Conservation (phyloP, 495 filamentous ascomycete genomes). For the Penicillium steckii region DNA sequence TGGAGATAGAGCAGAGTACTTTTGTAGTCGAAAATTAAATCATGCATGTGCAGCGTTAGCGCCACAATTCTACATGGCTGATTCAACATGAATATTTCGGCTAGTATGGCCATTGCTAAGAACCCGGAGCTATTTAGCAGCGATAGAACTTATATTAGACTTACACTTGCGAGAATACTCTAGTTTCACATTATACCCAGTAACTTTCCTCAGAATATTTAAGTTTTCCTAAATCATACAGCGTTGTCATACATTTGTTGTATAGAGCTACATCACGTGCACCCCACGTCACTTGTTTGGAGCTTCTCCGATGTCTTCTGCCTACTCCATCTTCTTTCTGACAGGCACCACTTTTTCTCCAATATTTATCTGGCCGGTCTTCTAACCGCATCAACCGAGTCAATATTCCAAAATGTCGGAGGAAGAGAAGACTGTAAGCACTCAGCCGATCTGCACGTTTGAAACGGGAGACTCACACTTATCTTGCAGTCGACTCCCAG, state of each 20-base stretch:
- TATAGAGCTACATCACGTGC: conserved; percentile 30
- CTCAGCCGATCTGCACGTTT: conserved; percentile 3
- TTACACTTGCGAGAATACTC: no score
- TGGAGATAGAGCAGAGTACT: no score
- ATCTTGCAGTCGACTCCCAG: conserved; percentile 29
- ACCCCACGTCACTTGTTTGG: conserved; percentile 39
- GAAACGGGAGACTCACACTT: conserved; percentile 21
- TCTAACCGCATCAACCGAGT: not conserved
- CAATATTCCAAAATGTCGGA: conserved; percentile 34
- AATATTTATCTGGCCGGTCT: not conserved
- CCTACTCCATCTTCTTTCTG: conserved; percentile 24
- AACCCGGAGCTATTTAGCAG: no score
- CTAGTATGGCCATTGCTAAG: no score
- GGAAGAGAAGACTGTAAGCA: conserved; percentile 39
- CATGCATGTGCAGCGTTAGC: no score
- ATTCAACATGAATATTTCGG: no score
- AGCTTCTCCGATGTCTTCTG: conserved; percentile 30
- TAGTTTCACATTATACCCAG: no score
- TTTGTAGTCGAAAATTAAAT: no score
- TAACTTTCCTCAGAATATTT: no score
- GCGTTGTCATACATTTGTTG: not conserved
- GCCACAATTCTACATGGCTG: no score
- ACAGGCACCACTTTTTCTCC: conserved; percentile 22
- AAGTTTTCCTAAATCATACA: no score
- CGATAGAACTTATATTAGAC: no score